Percentiles rank a stretch among this genome's conserved stretches.
These are phyloP conservation scores for Diutina ranongensis DNA, from an alignment of 1,139 yeast genomes.

Conservation along the genomic window DNA sequence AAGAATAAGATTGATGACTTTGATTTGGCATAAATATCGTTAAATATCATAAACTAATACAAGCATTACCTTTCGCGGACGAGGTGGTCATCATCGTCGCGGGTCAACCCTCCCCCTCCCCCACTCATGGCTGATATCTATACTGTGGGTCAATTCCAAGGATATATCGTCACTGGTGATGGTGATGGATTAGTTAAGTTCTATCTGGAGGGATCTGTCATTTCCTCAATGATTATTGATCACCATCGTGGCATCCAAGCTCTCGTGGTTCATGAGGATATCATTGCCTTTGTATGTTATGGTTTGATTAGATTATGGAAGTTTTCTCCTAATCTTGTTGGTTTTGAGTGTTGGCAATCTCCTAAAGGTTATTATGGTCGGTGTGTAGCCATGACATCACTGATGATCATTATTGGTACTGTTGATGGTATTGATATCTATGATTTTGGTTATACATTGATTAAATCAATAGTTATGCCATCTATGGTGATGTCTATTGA, in stretches of 20 bases:
- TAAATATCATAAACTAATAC: too few species aligned
- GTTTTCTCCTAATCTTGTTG: not conserved
- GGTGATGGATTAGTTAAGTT: not conserved
- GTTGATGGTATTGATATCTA: not conserved
- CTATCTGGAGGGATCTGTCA: not conserved
- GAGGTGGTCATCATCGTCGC: too few species aligned
- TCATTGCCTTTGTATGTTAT: not conserved
- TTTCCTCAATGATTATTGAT: not conserved
- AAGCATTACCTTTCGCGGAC: too few species aligned
- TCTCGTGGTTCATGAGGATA: not conserved
- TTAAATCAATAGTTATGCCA: not conserved
- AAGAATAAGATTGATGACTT: constrained; percentile 78
- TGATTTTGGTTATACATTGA: not conserved
- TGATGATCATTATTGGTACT: not conserved
- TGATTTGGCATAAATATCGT: constrained; percentile 36
- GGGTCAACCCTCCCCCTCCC: too few species aligned
- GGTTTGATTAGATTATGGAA: not conserved
- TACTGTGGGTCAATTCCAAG: not conserved
- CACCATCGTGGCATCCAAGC: not conserved
- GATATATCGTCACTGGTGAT: not conserved
- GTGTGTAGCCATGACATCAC: not conserved
- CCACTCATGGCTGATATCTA: too few species aligned
- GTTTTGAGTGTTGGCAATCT: not conserved
- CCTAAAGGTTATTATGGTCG: not conserved
- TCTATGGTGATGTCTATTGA: not conserved